phyloP scores from a whole-genome alignment of 2,329 filamentous ascomycete genomes.

The Penicillium decumbens region DNA sequence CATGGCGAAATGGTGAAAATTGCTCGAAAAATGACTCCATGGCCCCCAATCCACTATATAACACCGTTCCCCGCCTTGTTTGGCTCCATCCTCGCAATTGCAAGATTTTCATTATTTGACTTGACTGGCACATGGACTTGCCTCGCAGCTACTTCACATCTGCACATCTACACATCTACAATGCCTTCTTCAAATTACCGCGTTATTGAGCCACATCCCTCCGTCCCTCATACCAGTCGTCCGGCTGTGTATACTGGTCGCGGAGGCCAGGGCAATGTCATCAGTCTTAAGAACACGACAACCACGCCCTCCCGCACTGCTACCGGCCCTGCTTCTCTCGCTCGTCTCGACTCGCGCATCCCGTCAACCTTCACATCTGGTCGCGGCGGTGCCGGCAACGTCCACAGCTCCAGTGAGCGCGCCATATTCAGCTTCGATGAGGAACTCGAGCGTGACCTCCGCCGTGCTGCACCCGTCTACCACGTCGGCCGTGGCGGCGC shows the following conservation, averaged over 20 bases:
- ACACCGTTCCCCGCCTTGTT: conserved; percentile 8
- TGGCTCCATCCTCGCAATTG: conserved; percentile 3
- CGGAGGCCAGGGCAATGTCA: conserved; percentile 57
- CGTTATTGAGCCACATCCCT: conserved; percentile 60
- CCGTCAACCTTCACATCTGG: conserved; percentile 44
- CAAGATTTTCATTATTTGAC: conserved; percentile 3
- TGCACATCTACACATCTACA: conserved; percentile 10
- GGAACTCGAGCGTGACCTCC: conserved; percentile 56
- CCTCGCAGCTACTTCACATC: conserved; percentile 6
- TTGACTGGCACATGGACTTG: conserved; percentile 12
- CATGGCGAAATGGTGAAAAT: neutral
- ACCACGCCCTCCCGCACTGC: conserved; percentile 46
- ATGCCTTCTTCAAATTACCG: conserved; percentile 46
- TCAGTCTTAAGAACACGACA: conserved; percentile 49
- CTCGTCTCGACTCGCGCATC: conserved; percentile 46
- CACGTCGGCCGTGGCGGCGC: conserved; percentile 60
- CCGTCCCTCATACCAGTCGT: conserved; percentile 48
- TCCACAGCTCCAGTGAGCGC: conserved; percentile 50
- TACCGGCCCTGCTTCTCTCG: conserved; percentile 47
- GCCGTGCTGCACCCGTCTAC: conserved; percentile 57
- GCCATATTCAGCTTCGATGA: conserved; percentile 65
- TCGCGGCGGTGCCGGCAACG: conserved; percentile 55
- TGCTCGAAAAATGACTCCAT: conserved; percentile 11
- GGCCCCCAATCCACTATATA: conserved; percentile 17
- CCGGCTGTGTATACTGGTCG: conserved; percentile 51